A percentile compares a stretch with the other conserved stretches of the same genome.
These are phyloP conservation scores for Torrubiella hemipterigena DNA, from an alignment of 2,329 filamentous ascomycete genomes.

Conservation along the genomic window DNA sequence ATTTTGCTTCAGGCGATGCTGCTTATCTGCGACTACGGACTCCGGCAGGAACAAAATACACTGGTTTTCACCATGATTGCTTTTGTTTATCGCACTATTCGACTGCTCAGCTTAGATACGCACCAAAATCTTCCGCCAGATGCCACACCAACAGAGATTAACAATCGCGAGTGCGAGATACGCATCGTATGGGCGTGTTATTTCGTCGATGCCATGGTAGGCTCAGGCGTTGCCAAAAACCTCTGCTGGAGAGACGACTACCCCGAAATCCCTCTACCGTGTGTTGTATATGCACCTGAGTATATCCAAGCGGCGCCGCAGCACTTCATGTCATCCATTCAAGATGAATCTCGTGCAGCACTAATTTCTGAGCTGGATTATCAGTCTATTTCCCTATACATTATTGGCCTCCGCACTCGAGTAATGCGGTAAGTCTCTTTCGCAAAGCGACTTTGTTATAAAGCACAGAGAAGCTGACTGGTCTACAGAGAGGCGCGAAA, in stretches of 20 bases:
- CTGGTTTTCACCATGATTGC: constrained; percentile 11
- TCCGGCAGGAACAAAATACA: constrained; percentile 11
- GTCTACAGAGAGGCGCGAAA: too few relatives aligned
- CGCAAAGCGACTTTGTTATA: neutral
- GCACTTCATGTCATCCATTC: constrained; percentile 7
- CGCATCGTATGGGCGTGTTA: constrained; percentile 14
- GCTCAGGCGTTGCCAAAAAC: constrained; percentile 11
- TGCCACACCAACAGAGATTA: constrained; percentile 4
- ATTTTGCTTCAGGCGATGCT: constrained; percentile 10
- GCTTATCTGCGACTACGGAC: constrained; percentile 12
- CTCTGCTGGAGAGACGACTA: constrained; percentile 11
- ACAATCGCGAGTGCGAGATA: constrained; percentile 9
- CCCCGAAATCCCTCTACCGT: constrained; percentile 11
- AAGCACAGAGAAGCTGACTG: neutral
- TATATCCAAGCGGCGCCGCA: constrained; percentile 1
- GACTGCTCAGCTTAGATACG: constrained; percentile 10
- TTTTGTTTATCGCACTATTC: constrained; percentile 11
- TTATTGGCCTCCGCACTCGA: constrained; percentile 10
- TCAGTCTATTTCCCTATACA: constrained; percentile 8
- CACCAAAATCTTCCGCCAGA: constrained; percentile 5
- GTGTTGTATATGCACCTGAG: too few relatives aligned
- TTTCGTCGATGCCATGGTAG: constrained; percentile 10
- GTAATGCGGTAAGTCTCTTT: constrained; percentile 9
- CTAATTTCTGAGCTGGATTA: constrained; percentile 9
- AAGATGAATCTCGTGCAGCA: constrained; percentile 4